A percentile compares a stretch with the other conserved stretches of the same genome.
Evolutionary conservation across 306 rosid species (phyloP).

Genomic region (Urtica urens): DNA sequence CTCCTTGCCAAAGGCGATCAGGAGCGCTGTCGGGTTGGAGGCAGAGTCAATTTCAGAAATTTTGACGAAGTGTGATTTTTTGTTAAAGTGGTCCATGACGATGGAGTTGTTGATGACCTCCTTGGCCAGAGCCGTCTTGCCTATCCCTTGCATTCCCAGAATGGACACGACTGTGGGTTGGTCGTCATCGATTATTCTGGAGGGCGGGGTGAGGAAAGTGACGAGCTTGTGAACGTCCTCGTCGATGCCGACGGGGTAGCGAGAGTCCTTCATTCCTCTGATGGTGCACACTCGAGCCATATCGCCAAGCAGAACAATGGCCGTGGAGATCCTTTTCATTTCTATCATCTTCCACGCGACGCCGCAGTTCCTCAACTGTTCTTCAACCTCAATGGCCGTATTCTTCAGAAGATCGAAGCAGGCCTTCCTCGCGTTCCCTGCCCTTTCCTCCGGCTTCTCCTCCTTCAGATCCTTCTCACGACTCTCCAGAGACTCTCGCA

Average conservation of each 20-base stretch:
- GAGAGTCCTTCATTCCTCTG: background rate
- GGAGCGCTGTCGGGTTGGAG: background rate
- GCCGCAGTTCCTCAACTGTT: background rate
- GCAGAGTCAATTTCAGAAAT: background rate
- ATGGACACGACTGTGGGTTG: background rate
- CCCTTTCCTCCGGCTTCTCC: background rate
- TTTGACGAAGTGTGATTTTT: background rate
- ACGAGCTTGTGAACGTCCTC: conserved; percentile 8
- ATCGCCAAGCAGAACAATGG: background rate
- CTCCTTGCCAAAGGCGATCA: background rate
- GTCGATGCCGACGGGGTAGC: conserved; percentile 11
- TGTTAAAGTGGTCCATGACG: background rate
- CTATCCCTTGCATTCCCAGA: conserved; percentile 13
- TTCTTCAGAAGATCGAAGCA: background rate
- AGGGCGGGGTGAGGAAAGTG: background rate
- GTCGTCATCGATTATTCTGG: no score
- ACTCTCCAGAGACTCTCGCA: conserved; percentile 1
- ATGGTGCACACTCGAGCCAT: background rate
- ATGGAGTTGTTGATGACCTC: background rate
- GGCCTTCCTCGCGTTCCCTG: background rate
- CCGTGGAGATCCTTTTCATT: background rate
- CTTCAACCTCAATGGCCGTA: background rate
- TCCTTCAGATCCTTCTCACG: background rate
- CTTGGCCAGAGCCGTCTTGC: conserved; percentile 16
- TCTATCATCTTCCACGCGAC: background rate